phyloP scores from a whole-genome alignment of 2,329 filamentous ascomycete genomes.

The Colletotrichum lini region DNA sequence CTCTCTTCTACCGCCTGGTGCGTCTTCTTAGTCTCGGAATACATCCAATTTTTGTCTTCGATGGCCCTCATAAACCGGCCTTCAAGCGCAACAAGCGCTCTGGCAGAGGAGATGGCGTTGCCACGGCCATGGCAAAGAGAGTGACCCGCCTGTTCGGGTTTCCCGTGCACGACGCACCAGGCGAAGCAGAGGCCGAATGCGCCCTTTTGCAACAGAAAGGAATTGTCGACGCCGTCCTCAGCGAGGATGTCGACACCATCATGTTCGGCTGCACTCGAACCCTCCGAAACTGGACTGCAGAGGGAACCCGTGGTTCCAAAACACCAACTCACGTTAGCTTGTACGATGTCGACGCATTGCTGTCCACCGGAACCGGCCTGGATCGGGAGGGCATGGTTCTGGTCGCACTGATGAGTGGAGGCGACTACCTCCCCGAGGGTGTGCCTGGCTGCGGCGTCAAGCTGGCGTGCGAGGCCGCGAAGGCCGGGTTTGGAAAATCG shows the following conservation, averaged over 20 bases:
- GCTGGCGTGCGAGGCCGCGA: slow-evolving; percentile 89
- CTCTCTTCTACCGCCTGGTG: slow-evolving; percentile 91
- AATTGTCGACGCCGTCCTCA: slow-evolving; percentile 92
- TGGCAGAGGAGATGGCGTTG: slow-evolving; percentile 74
- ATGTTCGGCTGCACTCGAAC: slow-evolving; percentile 94
- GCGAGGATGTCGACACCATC: slow-evolving; percentile 95
- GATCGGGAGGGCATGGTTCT: slow-evolving; percentile 93
- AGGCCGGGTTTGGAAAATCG: slow-evolving; percentile 85
- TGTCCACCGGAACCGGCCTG: slow-evolving; percentile 67
- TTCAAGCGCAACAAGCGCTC: slow-evolving; percentile 91
- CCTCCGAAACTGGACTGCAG: slow-evolving; percentile 86
- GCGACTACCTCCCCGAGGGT: slow-evolving; percentile 92
- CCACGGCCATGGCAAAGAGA: slow-evolving; percentile 84
- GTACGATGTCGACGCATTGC: slow-evolving; percentile 75
- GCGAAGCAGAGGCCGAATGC: slow-evolving; percentile 97
- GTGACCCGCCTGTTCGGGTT: slow-evolving; percentile 90
- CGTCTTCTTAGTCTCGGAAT: slow-evolving; percentile 84
- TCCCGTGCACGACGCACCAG: slow-evolving; percentile 86
- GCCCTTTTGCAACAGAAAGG: slow-evolving; percentile 86
- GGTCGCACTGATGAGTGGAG: slow-evolving; percentile 94
- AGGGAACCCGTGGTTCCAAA: slow-evolving; percentile 74
- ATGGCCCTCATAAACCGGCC: slow-evolving; percentile 85
- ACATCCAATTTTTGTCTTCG: slow-evolving; percentile 91
- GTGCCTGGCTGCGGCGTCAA: slow-evolving; percentile 91
- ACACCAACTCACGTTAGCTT: slow-evolving; percentile 88